Evolutionary conservation across 1,284 basidiomycete genomes (phyloP), one percentile per base, ranked within the genome.

Genomic region (Austroboletus niveus): DNA sequence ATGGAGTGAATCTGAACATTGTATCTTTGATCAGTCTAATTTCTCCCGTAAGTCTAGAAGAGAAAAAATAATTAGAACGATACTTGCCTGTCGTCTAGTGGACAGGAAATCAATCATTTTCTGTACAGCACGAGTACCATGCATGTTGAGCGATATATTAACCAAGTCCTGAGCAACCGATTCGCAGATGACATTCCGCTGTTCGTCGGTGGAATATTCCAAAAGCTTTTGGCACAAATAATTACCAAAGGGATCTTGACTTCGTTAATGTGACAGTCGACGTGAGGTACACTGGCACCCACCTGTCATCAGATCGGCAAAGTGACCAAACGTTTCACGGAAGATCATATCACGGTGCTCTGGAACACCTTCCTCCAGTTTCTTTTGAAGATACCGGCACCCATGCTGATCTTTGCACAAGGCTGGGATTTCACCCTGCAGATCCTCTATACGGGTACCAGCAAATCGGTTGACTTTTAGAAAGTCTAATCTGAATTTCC

Each of bases 41-140:
- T 64, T 69, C 69, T 54, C 57, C 62, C 56, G 75, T 78, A 70
- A 77, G 74, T 72, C 67, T 64, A 70, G 72, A 68, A 68, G 62
- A 68, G 61, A 57, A 64, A 53, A 58, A 40, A 57, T 43, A 34
- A 54, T 38, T 35, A 42, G 57, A 55, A 69, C 59, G 53, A 57
- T 58, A 84, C 87, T 80, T 75, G 77, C 89, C 87, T 94, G 92
- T 66, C 94, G 81, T 62, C 92, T 86, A 53, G 92, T 94, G n/a
- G 94, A 95, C 65, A 99, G 76, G 76, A 98, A 99, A 73, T 99
- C 97, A 60, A 99, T 98, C 94, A 98, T 99, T 80, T 99, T 99
- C 76, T 99, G 97, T 49, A 99, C 97, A 27, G 97, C 97, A 54
- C 97, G 87, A 36, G 97, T 99, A 39, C 97, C 97, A 73, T 99